These are phyloP conservation scores for Candida coquimbonensis DNA, from an alignment of 805 yeast species.

Conservation along the genomic window DNA sequence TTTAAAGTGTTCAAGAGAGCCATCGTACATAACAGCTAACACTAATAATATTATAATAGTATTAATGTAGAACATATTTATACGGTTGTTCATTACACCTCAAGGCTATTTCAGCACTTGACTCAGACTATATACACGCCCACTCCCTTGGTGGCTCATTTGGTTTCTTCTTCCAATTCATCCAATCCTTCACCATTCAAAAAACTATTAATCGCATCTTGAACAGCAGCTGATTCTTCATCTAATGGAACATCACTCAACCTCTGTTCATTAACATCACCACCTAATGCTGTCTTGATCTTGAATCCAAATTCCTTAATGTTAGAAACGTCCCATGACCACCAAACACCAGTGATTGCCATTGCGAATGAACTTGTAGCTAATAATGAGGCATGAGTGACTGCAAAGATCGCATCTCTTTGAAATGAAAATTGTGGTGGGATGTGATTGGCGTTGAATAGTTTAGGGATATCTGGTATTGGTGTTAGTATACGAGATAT, in stretches of 20 bases:
- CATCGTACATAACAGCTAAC: not conserved
- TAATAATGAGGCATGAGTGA: slow-evolving; percentile 69
- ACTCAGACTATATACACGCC: not conserved
- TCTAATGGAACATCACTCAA: slow-evolving; percentile 42
- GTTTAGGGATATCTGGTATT: slow-evolving; percentile 44
- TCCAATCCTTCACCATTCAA: slow-evolving; percentile 34
- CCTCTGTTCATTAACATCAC: slow-evolving; percentile 49
- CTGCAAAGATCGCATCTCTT: slow-evolving; percentile 80
- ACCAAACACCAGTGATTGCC: slow-evolving; percentile 67
- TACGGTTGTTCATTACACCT: too few species aligned
- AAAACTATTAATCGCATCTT: slow-evolving; percentile 45
- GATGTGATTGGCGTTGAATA: slow-evolving; percentile 78
- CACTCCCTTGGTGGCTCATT: not conserved
- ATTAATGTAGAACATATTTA: too few species aligned
- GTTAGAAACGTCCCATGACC: slow-evolving; percentile 69
- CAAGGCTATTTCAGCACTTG: not conserved
- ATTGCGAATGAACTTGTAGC: slow-evolving; percentile 69
- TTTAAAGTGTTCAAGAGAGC: not conserved
- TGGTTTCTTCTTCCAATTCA: not conserved
- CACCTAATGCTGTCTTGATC: slow-evolving; percentile 62
- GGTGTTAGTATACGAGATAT: not conserved
- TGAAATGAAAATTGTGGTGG: slow-evolving; percentile 81
- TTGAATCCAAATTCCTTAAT: slow-evolving; percentile 65
- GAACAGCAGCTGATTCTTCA: slow-evolving; percentile 51
- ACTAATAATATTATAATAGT: too few species aligned